Conservation (phyloP, 2,329 filamentous ascomycete genomes). For the Leptodontidium sp. region DNA sequence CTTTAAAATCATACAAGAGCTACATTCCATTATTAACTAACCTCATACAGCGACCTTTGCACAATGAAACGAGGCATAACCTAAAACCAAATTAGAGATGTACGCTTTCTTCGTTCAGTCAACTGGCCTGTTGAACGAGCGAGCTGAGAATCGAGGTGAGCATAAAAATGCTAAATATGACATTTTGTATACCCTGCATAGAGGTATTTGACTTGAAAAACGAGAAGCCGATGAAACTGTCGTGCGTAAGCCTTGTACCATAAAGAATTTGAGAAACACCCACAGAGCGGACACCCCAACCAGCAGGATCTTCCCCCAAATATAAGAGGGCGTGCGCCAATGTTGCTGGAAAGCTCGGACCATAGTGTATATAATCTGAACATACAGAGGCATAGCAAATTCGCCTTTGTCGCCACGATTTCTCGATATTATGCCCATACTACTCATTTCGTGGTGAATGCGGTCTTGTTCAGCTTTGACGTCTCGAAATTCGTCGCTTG, state of each 20-base stretch:
- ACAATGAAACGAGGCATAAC: constrained; percentile 76
- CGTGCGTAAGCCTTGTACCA: too few relatives aligned
- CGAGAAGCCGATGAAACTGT: constrained; percentile 70
- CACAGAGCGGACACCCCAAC: constrained; percentile 45
- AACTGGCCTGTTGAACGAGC: constrained; percentile 60
- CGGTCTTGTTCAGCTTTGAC: constrained; percentile 28
- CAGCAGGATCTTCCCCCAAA: constrained; percentile 72
- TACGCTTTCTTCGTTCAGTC: too few relatives aligned
- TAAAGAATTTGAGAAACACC: too few relatives aligned
- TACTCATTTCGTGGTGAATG: constrained; percentile 29
- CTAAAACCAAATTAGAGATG: constrained; percentile 4
- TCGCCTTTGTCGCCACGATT: constrained; percentile 69
- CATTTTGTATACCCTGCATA: constrained; percentile 72
- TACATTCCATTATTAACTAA: too few relatives aligned
- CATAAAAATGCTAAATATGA: constrained; percentile 77
- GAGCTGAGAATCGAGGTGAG: constrained; percentile 73
- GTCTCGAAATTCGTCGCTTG: constrained; percentile 44
- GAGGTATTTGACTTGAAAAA: constrained; percentile 69
- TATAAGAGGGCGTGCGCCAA: constrained; percentile 79
- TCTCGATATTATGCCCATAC: constrained; percentile 17
- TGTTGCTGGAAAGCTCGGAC: constrained; percentile 78
- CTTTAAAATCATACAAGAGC: too few relatives aligned
- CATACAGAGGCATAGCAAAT: constrained; percentile 77
- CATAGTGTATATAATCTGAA: constrained; percentile 72
- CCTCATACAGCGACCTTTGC: constrained; percentile 54